phyloP scores from a whole-genome alignment of 495 filamentous ascomycete species.

The Penicillium maclennaniae region DNA sequence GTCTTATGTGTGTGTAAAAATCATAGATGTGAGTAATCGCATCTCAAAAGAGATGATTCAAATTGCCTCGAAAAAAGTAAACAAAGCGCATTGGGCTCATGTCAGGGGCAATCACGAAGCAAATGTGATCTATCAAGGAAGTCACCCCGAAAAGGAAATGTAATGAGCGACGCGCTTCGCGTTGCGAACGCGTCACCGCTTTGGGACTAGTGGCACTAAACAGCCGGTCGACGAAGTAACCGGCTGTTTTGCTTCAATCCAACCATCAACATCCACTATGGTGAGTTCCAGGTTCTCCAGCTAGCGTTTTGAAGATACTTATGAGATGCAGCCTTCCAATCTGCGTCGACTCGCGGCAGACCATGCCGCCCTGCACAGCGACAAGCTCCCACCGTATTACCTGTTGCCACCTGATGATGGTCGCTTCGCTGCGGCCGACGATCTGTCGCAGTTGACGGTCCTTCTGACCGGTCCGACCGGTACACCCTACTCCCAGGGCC shows the following conservation, averaged over 20 bases:
- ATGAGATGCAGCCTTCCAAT: conserved; percentile 35
- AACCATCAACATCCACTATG: conserved; percentile 10
- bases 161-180: conserved; percentile 17
- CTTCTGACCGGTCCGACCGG: conserved; percentile 60
- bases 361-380: conserved; percentile 55
- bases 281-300: conserved; percentile 10
- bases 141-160: conserved; percentile 10
- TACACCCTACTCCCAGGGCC: conserved; percentile 58
- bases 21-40: background rate
- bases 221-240: conserved; percentile 28
- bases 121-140: background rate
- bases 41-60: background rate
- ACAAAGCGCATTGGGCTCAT: background rate
- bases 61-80: background rate
- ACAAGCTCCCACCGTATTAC: conserved; percentile 63
- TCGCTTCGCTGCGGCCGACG: conserved; percentile 37
- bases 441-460: conserved; percentile 57
- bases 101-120: background rate
- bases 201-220: conserved; percentile 22
- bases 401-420: conserved; percentile 49
- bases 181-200: conserved; percentile 16
- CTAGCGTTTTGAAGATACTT: conserved; percentile 1
- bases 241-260: conserved; percentile 13
- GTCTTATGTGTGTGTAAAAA: background rate
- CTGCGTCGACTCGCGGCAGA: conserved; percentile 64